Conservation (phyloP, 192 early-diverging fungal species). For the Neocallimastix lanati region DNA sequence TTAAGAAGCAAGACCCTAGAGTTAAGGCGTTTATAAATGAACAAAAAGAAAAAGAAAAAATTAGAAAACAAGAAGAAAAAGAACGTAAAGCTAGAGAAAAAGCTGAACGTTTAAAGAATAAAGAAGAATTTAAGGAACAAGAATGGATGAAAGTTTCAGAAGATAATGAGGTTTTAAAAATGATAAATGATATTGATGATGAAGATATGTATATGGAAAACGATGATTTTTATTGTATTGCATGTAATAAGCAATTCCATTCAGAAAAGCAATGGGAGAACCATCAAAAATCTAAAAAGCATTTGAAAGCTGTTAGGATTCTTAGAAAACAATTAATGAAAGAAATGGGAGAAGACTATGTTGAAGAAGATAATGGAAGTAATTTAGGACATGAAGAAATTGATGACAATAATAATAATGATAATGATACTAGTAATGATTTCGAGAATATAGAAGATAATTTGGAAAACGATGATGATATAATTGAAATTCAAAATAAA, state of each 20-base stretch:
- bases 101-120: slow-evolving; percentile 21
- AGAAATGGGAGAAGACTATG: slow-evolving; percentile 29
- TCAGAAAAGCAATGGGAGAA: slow-evolving; percentile 57
- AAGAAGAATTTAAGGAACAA: slow-evolving; percentile 38
- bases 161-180: slow-evolving; percentile 13
- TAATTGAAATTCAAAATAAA: slow-evolving; percentile 18
- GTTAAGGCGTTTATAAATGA: slow-evolving; percentile 45
- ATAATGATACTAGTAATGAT: slow-evolving; percentile 1
- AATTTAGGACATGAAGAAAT: slow-evolving; percentile 2
- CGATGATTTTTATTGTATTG: slow-evolving; percentile 61
- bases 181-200: slow-evolving; percentile 13
- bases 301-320: slow-evolving; percentile 57
- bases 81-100: slow-evolving; percentile 38
- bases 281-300: slow-evolving; percentile 76
- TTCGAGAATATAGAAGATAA: not conserved
- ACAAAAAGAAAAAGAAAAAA: slow-evolving; percentile 28
- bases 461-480: slow-evolving; percentile 14
- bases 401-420: slow-evolving; percentile 5
- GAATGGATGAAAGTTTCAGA: slow-evolving; percentile 55
- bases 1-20: slow-evolving; percentile 82
- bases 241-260: slow-evolving; percentile 79
- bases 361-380: not conserved
- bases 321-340: slow-evolving; percentile 20
- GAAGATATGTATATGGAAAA: slow-evolving; percentile 20
- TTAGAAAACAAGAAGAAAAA: slow-evolving; percentile 33